A percentile compares a stretch with the other conserved stretches of the same genome.
These are phyloP conservation scores for Camelina laxa DNA, from an alignment of 345 rosid genomes.

Conservation along the genomic window DNA sequence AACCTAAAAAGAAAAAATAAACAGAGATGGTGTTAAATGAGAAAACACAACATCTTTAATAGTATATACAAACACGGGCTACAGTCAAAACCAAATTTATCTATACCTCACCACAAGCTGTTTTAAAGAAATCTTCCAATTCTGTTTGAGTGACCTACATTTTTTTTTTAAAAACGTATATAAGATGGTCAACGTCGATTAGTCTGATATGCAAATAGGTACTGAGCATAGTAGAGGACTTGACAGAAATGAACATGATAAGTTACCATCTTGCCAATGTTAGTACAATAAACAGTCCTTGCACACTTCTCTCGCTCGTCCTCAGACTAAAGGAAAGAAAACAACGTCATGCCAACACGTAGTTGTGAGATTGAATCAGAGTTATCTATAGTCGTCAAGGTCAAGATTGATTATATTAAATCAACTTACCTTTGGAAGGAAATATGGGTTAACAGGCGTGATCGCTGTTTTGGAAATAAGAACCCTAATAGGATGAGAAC, in stretches of 20 bases:
- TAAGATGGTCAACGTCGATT: not conserved
- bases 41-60: not conserved
- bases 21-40: not conserved
- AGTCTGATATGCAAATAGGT: constrained; percentile 8
- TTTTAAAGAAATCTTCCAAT: constrained; percentile 73
- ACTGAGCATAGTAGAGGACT: not conserved
- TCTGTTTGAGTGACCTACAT: constrained; percentile 72
- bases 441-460: constrained; percentile 89
- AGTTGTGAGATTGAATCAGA: too few relatives aligned
- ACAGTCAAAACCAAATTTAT: constrained; percentile 10
- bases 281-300: constrained; percentile 90
- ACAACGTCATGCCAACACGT: not conserved
- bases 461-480: constrained; percentile 94
- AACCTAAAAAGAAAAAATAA: constrained; percentile 51
- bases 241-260: not conserved
- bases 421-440: constrained; percentile 78
- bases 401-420: constrained; percentile 4
- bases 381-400: not conserved
- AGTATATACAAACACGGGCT: not conserved
- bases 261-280: constrained; percentile 82
- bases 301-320: constrained; percentile 91
- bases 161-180: too few relatives aligned
- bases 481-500: constrained; percentile 80
- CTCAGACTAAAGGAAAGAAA: constrained; percentile 60
- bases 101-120: constrained; percentile 86